Conservation (phyloP, 192 early-diverging fungal genomes). For the Mortierella antarctica region DNA sequence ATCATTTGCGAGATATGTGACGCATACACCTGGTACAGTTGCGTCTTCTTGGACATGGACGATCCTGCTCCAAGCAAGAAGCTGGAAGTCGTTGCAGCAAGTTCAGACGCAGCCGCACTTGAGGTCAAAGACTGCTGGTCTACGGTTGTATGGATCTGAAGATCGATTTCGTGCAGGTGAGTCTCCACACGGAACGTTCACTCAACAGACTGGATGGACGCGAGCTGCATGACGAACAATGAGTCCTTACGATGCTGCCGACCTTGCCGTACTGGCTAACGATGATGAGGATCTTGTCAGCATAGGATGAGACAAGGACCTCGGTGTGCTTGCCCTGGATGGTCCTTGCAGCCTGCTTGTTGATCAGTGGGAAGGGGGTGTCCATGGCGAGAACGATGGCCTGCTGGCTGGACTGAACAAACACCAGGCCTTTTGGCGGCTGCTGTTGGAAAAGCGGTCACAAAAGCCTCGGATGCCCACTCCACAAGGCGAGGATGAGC, state of each 20-base stretch:
- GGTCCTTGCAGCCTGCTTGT: conserved; percentile 54
- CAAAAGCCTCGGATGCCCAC: too few relatives aligned
- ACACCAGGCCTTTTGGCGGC: neutral
- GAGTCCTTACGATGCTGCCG: conserved; percentile 61
- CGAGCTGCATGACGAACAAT: neutral
- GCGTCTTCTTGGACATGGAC: conserved; percentile 45
- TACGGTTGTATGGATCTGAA: conserved; percentile 57
- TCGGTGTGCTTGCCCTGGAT: conserved; percentile 63
- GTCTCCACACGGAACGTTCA: neutral
- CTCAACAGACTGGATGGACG: neutral
- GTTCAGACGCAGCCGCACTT: conserved; percentile 16
- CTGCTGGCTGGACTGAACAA: neutral
- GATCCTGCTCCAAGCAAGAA: conserved; percentile 60
- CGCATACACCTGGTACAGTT: conserved; percentile 64
- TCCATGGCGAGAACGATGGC: neutral
- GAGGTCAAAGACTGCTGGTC: conserved; percentile 52
- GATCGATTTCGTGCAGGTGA: neutral
- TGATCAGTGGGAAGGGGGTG: conserved; percentile 59
- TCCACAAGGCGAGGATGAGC: too few relatives aligned
- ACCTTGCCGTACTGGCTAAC: conserved; percentile 65
- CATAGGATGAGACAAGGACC: conserved; percentile 58
- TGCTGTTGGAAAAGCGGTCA: too few relatives aligned
- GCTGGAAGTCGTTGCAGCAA: conserved; percentile 22
- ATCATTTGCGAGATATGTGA: conserved; percentile 62
- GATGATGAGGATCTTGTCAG: conserved; percentile 64